Base-by-base conservation (phyloP, 805 yeast species). In the Ogataea siamensis region DNA sequence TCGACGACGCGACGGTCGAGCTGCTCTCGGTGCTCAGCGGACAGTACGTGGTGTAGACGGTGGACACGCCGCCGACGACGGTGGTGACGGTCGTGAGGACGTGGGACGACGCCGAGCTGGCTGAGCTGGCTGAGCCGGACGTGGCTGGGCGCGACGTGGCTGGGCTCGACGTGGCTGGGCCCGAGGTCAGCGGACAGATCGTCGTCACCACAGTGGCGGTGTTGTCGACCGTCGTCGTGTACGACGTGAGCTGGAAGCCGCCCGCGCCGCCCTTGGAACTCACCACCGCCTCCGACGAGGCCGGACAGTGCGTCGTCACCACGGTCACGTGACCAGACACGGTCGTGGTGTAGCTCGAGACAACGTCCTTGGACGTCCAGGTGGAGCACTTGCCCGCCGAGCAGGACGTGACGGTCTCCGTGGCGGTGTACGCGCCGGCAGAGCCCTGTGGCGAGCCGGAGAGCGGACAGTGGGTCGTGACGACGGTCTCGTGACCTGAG, bases 291-390 rank as follows among this genome's bases (percentile, higher is more conserved):
- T 22, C 37, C 11, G 43, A 16, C 8, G 49, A 24, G 18, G 50
- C 19, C 16, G 56, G 53, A 33, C 50, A 40, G 42, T 45, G 49
- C 10, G 55, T 50, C 15, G 61, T 56, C 10, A 36, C 44, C 13
- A 40, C 44, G 28, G 44, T 40, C 16, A 32, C 36, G 11, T 18
- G 27, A n/a, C 52, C 59, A 8, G 47, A 40, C 25, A 54, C 38
- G 14, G 54, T 47, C 2, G 54, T 51, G 17, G 53, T 45, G 48
- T 57, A 52, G 11, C 53, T 45, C 11, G 61, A 47, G 27, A 50
- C 50, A 12, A 49, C 26, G 29, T 51, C 51, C 17, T 32, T 34
- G 12, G 42, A 19, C 12, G 47, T 38, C 28, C 18, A 37, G 6
- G 39, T 38, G 9, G 49, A 26, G 32, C 60, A 55, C 13, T 35